These are phyloP conservation scores for Xylaria sp. DNA, from an alignment of 2,329 filamentous ascomycete species.

Conservation along the genomic window DNA sequence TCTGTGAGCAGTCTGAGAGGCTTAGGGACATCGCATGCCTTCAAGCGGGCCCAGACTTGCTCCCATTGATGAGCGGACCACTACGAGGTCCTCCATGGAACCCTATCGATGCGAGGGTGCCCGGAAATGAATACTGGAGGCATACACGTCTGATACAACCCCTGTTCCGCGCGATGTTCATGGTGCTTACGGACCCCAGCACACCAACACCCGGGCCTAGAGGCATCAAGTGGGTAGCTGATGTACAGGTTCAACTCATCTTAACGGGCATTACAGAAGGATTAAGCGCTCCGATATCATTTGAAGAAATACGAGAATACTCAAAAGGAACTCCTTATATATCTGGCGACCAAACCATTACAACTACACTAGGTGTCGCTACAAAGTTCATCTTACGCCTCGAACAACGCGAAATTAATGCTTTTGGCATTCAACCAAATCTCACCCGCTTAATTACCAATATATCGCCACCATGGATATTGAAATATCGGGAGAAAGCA, in stretches of 20 bases:
- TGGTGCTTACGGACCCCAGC: not conserved
- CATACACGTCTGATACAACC: not conserved
- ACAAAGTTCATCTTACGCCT: slow-evolving; percentile 14
- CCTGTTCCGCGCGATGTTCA: not conserved
- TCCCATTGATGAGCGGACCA: not conserved
- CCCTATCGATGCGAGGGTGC: not conserved
- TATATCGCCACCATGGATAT: slow-evolving; percentile 6
- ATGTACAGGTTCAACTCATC: slow-evolving; percentile 12
- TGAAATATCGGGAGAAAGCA: not conserved
- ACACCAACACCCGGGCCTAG: not conserved
- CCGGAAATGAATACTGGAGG: not conserved
- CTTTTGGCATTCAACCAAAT: slow-evolving; percentile 1
- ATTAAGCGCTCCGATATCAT: slow-evolving; percentile 16
- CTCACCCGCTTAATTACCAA: not conserved
- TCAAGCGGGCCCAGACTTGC: not conserved
- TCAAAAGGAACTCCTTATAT: slow-evolving; percentile 1
- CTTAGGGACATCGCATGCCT: slow-evolving; percentile 2
- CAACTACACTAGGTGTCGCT: not conserved
- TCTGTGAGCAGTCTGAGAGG: slow-evolving; percentile 9
- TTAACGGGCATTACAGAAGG: slow-evolving; percentile 16
- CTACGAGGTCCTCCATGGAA: slow-evolving; percentile 6
- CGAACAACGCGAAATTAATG: slow-evolving; percentile 11
- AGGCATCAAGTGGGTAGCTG: not conserved
- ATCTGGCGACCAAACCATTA: slow-evolving; percentile 6
- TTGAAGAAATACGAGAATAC: slow-evolving; percentile 18